Percentiles rank a stretch among this genome's conserved stretches.
These are phyloP conservation scores for Cymbopogon flexuosus DNA, from an alignment of 202 grass and related monocot species.

Conservation along the genomic window DNA sequence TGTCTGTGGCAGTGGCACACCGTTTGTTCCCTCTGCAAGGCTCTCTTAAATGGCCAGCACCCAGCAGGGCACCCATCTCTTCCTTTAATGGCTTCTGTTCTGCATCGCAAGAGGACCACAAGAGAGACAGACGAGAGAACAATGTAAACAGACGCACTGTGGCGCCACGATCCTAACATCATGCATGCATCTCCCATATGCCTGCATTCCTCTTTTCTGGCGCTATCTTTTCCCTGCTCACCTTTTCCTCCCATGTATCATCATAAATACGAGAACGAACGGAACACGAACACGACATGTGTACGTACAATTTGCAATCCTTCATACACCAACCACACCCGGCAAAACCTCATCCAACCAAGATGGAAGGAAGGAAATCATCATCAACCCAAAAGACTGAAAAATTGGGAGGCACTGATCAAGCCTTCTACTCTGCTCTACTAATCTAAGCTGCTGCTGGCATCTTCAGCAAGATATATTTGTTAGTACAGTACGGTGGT, in stretches of 20 bases:
- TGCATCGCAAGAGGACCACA: conserved; percentile 54
- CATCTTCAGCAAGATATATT: conserved; percentile 42
- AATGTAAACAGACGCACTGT: conserved; percentile 40
- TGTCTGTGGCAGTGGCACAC: conserved; percentile 16
- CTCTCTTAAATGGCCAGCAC: conserved; percentile 44
- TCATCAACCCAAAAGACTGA: conserved; percentile 28
- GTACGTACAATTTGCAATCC: conserved; percentile 50
- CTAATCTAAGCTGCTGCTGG: conserved; percentile 36
- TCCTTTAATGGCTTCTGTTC: conserved; percentile 59
- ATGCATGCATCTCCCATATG: conserved; percentile 36
- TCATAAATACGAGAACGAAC: conserved; percentile 10
- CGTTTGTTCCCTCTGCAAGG: conserved; percentile 49
- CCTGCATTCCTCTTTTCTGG: neutral
- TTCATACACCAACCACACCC: conserved; percentile 35
- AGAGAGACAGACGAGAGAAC: conserved; percentile 11
- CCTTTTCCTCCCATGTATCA: conserved; percentile 2
- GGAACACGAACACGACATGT: conserved; percentile 40
- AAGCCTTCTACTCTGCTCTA: conserved; percentile 29
- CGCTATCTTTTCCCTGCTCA: neutral
- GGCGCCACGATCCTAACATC: conserved; percentile 53
- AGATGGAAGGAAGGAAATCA: conserved; percentile 31
- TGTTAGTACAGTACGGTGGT: conserved; percentile 20
- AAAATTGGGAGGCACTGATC: conserved; percentile 40
- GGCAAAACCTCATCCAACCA: conserved; percentile 31
- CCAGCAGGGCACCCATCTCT: conserved; percentile 40